Conservation (phyloP, 768 basidiomycete genomes). For the Boletus subparvulus region DNA sequence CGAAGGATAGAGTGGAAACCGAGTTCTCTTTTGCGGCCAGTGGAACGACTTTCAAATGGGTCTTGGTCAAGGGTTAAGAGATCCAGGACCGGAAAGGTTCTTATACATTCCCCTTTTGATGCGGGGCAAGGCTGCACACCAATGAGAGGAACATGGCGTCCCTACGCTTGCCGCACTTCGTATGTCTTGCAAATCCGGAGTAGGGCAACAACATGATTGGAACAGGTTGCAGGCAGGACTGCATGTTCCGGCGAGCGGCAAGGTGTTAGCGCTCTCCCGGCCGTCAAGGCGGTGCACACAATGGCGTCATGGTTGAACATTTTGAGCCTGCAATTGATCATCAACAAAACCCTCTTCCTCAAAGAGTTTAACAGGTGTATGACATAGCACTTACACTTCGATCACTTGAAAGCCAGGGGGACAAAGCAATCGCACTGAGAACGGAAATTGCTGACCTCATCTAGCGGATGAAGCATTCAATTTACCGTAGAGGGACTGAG, state of each 20-base stretch:
- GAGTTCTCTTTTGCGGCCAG: constrained; percentile 19
- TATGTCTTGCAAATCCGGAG: constrained; percentile 33
- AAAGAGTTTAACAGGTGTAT: constrained; percentile 31
- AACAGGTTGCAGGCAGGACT: constrained; percentile 31
- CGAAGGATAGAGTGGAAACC: constrained; percentile 11
- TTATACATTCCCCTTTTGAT: constrained; percentile 28
- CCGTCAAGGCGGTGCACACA: constrained; percentile 26
- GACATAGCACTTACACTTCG: constrained; percentile 14
- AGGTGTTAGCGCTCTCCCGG: constrained; percentile 23
- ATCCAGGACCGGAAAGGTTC: constrained; percentile 25
- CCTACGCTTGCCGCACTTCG: constrained; percentile 28
- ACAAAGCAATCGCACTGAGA: background rate
- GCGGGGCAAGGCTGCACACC: constrained; percentile 23
- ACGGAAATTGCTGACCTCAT: constrained; percentile 30
- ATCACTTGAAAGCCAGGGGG: constrained; percentile 13
- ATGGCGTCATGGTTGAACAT: constrained; percentile 28
- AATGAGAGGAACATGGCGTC: constrained; percentile 27
- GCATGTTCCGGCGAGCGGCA: constrained; percentile 32
- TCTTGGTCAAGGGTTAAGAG: constrained; percentile 26
- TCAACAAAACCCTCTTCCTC: constrained; percentile 30
- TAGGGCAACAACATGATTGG: constrained; percentile 33
- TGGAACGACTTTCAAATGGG: constrained; percentile 24
- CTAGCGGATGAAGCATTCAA: constrained; percentile 18
- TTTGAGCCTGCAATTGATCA: constrained; percentile 26
- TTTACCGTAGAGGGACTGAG: constrained; percentile 8